Evolutionary conservation across 768 basidiomycete genomes (phyloP).

Genomic region (Dioszegia aurantiaca): DNA sequence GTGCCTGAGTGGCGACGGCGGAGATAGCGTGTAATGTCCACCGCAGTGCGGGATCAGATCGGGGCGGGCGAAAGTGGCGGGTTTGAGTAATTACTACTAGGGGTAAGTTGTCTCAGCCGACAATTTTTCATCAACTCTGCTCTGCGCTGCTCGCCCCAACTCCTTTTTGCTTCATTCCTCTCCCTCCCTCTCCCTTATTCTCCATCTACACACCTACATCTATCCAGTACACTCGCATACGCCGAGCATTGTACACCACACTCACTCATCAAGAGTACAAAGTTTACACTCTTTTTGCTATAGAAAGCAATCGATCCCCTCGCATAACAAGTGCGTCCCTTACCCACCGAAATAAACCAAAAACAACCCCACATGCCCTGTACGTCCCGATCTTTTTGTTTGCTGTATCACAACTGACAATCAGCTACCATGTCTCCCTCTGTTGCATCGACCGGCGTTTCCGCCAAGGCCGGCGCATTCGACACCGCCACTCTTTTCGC

Average conservation of each 20-base stretch:
- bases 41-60: neutral
- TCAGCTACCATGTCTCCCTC: slow-evolving; percentile 59
- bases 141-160: neutral
- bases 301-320: neutral
- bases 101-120: no score
- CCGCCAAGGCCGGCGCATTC: slow-evolving; percentile 60
- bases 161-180: neutral
- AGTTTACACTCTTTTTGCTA: neutral
- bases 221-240: neutral
- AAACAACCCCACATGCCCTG: slow-evolving; percentile 10
- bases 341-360: neutral
- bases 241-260: neutral
- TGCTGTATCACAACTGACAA: neutral
- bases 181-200: neutral
- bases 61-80: no score
- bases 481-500: slow-evolving; percentile 75
- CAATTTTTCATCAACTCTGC: slow-evolving; percentile 1
- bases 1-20: no score
- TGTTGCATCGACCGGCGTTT: slow-evolving; percentile 59
- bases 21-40: no score
- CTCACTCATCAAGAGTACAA: neutral
- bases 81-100: no score
- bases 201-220: neutral
- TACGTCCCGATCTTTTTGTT: neutral
- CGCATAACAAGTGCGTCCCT: neutral